phyloP scores from a whole-genome alignment of 1,284 basidiomycete genomes.

The Phaffia rhodozyma region DNA sequence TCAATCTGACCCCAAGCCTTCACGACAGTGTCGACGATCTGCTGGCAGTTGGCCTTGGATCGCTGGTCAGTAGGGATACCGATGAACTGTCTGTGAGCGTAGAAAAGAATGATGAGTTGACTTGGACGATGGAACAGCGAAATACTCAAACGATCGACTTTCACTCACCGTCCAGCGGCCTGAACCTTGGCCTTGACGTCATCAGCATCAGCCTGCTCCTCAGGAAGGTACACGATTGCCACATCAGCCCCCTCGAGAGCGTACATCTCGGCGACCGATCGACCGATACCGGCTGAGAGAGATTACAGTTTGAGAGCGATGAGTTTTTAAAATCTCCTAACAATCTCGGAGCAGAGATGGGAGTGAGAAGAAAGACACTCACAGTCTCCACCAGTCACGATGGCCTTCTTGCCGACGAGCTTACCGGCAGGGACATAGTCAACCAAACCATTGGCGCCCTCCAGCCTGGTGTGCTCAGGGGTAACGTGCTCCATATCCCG shows the following conservation, averaged over 20 bases:
- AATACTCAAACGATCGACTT: constrained; percentile 24
- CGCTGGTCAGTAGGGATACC: constrained; percentile 22
- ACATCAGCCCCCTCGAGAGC: constrained; percentile 34
- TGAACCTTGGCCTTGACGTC: constrained; percentile 29
- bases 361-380: constrained; percentile 33
- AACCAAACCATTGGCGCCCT: constrained; percentile 34
- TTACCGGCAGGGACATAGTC: constrained; percentile 34
- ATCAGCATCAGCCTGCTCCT: constrained; percentile 38
- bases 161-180: constrained; percentile 21
- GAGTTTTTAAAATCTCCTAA: background rate
- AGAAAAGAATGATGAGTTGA: background rate
- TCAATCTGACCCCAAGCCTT: constrained; percentile 32
- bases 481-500: constrained; percentile 26
- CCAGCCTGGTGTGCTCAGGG: constrained; percentile 28
- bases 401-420: constrained; percentile 37
- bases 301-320: too few relatives aligned
- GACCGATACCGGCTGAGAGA: too few relatives aligned
- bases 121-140: too few relatives aligned
- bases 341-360: background rate
- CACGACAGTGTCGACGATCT: constrained; percentile 29
- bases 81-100: background rate
- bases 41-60: constrained; percentile 30
- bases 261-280: constrained; percentile 22
- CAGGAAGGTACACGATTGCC: constrained; percentile 31
- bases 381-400: constrained; percentile 37